Percentiles rank a stretch among this genome's conserved stretches.
Evolutionary conservation across 805 yeast genomes (phyloP).

Genomic region (Candida manassasensis): DNA sequence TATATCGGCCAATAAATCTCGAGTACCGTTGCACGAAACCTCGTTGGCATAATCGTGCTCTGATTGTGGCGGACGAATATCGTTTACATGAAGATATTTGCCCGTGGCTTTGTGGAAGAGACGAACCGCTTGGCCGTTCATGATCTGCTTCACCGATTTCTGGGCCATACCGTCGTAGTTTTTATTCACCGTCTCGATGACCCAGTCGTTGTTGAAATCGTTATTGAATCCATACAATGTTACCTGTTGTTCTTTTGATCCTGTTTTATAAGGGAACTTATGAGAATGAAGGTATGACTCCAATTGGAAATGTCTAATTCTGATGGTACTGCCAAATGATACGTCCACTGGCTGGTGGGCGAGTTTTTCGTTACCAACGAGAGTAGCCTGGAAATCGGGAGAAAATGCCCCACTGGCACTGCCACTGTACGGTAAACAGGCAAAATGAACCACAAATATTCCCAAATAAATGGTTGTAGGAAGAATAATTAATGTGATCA

Average conservation of each 20-base stretch:
- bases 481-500: slow-evolving; percentile 40
- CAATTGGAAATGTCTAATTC: slow-evolving; percentile 62
- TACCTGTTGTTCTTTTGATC: slow-evolving; percentile 74
- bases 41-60: slow-evolving; percentile 89
- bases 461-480: slow-evolving; percentile 58
- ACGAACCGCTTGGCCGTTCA: slow-evolving; percentile 54
- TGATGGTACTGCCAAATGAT: slow-evolving; percentile 65
- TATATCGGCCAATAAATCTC: slow-evolving; percentile 57
- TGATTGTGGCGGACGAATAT: slow-evolving; percentile 78
- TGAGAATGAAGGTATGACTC: slow-evolving; percentile 86
- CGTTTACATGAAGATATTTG: slow-evolving; percentile 64
- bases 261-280: slow-evolving; percentile 54
- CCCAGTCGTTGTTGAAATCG: slow-evolving; percentile 69
- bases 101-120: slow-evolving; percentile 70
- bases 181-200: slow-evolving; percentile 45
- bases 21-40: slow-evolving; percentile 68
- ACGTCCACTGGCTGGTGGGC: slow-evolving; percentile 55
- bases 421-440: slow-evolving; percentile 43
- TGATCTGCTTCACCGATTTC: slow-evolving; percentile 29
- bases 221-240: slow-evolving; percentile 60
- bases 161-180: slow-evolving; percentile 37
- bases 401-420: slow-evolving; percentile 60
- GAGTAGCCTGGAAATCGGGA: slow-evolving; percentile 61
- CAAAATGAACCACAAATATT: slow-evolving; percentile 55
- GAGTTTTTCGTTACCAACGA: slow-evolving; percentile 37